Conservation (phyloP, 805 yeast genomes). For the Candida rishiriensis region DNA sequence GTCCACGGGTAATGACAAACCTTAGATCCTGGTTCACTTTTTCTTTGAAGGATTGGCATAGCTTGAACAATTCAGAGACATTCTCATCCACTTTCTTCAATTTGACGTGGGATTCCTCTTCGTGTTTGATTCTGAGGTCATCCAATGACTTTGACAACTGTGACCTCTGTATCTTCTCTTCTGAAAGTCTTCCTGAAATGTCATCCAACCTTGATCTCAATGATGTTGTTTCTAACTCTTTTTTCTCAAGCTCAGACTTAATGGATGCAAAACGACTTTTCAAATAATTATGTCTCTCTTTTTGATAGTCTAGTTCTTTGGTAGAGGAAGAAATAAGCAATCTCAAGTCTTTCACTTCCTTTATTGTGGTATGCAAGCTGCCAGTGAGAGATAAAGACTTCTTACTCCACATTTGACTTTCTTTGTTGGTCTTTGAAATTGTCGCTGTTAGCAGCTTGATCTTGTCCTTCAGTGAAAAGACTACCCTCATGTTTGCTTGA, state of each 20-base stretch:
- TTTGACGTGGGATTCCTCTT: background rate
- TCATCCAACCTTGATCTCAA: constrained; percentile 37
- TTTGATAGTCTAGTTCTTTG: constrained; percentile 8
- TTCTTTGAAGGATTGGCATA: background rate
- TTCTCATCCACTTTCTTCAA: constrained; percentile 10
- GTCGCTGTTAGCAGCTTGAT: constrained; percentile 3
- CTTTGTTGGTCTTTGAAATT: constrained; percentile 2
- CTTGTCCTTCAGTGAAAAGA: constrained; percentile 7
- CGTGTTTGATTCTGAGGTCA: constrained; percentile 5
- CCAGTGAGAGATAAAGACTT: constrained; percentile 1
- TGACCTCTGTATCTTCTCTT: constrained; percentile 37
- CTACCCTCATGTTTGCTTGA: constrained; percentile 2
- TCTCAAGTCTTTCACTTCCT: constrained; percentile 11
- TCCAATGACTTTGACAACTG: constrained; percentile 24
- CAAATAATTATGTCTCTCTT: constrained; percentile 11
- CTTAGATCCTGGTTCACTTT: constrained; percentile 1
- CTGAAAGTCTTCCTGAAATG: constrained; percentile 42
- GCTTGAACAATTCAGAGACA: background rate
- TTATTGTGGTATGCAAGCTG: constrained; percentile 1
- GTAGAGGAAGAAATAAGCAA: constrained; percentile 2
- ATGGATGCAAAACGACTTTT: constrained; percentile 10
- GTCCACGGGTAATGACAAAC: constrained; percentile 2
- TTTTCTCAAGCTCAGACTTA: constrained; percentile 7
- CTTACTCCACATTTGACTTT: constrained; percentile 4
- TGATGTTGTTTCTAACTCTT: constrained; percentile 25